Evolutionary conservation across 2,329 filamentous ascomycete species (phyloP).

Genomic region (Metarhizium guizhouense): DNA sequence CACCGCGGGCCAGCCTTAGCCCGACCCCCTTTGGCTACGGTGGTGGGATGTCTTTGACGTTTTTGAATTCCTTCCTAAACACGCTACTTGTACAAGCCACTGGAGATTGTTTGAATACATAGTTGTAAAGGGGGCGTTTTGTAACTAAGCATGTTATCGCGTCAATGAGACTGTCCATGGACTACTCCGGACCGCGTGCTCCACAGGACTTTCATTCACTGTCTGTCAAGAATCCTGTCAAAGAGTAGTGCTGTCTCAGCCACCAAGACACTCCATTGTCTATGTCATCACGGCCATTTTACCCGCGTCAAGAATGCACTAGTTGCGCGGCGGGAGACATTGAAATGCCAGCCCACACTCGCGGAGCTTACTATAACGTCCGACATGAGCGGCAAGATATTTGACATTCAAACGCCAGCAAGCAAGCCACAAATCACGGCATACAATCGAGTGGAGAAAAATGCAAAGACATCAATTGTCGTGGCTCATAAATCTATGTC

Average conservation of each 20-base stretch:
- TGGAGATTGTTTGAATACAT: too few relatives aligned
- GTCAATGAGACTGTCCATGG: not conserved
- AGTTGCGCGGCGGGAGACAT: not conserved
- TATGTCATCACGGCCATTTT: not conserved
- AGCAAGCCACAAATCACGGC: too few relatives aligned
- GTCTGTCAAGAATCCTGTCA: too few relatives aligned
- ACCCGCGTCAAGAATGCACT: not conserved
- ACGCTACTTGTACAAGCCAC: too few relatives aligned
- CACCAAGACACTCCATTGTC: not conserved
- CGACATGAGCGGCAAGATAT: not conserved
- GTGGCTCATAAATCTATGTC: slow-evolving; percentile 3
- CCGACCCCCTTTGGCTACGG: not conserved
- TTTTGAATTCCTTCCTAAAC: not conserved
- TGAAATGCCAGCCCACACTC: not conserved
- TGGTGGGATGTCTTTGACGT: not conserved
- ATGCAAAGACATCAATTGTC: slow-evolving; percentile 4
- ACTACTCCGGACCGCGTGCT: not conserved
- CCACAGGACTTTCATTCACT: too few relatives aligned
- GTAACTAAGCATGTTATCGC: not conserved
- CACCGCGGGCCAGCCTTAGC: not conserved
- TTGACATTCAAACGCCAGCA: too few relatives aligned
- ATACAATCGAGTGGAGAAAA: not conserved
- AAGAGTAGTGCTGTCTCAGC: not conserved
- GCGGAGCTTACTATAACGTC: not conserved
- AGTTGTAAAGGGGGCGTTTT: too few relatives aligned